phyloP scores from a whole-genome alignment of 139 green algal species.

The Closterium sp. region DNA sequence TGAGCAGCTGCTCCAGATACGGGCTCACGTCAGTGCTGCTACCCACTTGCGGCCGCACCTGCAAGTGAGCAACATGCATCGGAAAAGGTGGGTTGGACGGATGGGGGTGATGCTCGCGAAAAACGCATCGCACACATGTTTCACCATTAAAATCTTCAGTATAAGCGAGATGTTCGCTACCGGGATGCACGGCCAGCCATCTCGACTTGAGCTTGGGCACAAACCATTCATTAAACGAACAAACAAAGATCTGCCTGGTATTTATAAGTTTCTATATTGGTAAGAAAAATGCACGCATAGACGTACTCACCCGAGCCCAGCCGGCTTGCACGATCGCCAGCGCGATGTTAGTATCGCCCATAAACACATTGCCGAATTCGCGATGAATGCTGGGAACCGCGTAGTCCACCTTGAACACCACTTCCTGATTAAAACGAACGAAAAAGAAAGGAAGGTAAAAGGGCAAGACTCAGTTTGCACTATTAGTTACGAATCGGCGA shows the following conservation, averaged over 20 bases:
- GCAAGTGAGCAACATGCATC: too few species aligned
- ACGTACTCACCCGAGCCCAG: slow-evolving; percentile 77
- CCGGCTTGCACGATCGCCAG: slow-evolving; percentile 69
- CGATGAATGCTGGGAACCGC: slow-evolving; percentile 71
- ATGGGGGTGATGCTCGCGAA: background rate
- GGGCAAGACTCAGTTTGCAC: too few species aligned
- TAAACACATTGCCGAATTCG: slow-evolving; percentile 91
- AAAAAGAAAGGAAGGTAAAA: background rate
- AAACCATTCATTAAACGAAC: too few species aligned
- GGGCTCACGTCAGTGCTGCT: slow-evolving; percentile 64
- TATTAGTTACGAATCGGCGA: too few species aligned
- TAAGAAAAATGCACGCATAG: too few species aligned
- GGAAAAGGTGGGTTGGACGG: too few species aligned
- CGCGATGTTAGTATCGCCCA: slow-evolving; percentile 76
- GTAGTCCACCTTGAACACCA: slow-evolving; percentile 91
- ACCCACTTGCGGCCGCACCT: slow-evolving; percentile 14
- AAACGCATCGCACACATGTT: background rate
- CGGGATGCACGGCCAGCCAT: too few species aligned
- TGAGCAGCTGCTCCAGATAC: slow-evolving; percentile 78
- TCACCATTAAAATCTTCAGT: too few species aligned
- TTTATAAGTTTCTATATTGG: too few species aligned
- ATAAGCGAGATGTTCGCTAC: too few species aligned
- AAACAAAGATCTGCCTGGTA: too few species aligned
- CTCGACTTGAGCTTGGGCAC: too few species aligned
- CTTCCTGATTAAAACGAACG: slow-evolving; percentile 19